Evolutionary conservation across 2,329 filamentous ascomycete genomes (phyloP), one percentile per base, ranked within the genome.

Genomic region (Colletotrichum abscissum): DNA sequence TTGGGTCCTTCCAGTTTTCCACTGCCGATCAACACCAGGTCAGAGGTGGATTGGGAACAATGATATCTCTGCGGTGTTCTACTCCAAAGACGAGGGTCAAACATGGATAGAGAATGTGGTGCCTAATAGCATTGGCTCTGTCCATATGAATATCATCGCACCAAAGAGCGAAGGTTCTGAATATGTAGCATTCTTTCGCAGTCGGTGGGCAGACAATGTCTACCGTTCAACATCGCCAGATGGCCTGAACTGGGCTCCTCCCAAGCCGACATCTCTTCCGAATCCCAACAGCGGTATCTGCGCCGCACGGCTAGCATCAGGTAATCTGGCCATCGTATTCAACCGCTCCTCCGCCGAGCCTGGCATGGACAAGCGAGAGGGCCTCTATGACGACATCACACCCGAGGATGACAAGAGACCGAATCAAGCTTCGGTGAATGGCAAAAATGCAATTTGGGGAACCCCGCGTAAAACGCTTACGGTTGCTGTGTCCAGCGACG

Each of bases 351-450:
- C 77, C 7, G 80, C 81, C 12, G 76, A 78, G 2, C 75, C 79
- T 0, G 79, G 80, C 22, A 78, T 81, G 38, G 75, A 78, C 16
- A 81, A 81, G 5, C 79, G 84, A 0, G 79, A 84, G 54, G 84
- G 84, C 0, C 75, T 86, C 0, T 86, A 86, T 62, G 84, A 86
- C 58, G 84, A 86, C 57, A 85, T 86, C 64, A 84, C 82, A 0
- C 81, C 83, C 1, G 81, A 80, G 1, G 78, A 80, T 4, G 84
- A 85, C 65, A 84, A 78, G 24, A 78, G 84, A 5, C 78, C 77
- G 0, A 85, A 85, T 46, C 84, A 86, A 57, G 78, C 79, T 2
- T 76, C 76, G 0, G 76, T 80, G 16, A 76, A 81, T 59, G 82
- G 80, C 1, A 84, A 82, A 66, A 79, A 81, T 5, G 84, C 84